phyloP scores from a whole-genome alignment of 2,329 filamentous ascomycete species.

The Tricladium varicosporioides region DNA sequence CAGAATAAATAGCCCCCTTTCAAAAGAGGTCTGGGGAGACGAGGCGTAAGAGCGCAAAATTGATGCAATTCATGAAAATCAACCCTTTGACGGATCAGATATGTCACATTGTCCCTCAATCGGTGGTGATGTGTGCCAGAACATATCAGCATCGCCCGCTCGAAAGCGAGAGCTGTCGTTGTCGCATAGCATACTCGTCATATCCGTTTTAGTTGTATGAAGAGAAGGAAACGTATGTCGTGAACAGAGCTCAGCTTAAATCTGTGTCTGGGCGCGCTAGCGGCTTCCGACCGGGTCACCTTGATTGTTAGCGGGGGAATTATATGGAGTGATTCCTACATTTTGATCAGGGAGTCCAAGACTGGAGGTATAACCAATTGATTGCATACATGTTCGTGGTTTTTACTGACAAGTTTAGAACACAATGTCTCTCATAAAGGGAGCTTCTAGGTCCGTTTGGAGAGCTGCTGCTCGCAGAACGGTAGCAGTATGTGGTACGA shows the following conservation, averaged over 20 bases:
- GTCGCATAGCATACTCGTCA: conserved; percentile 68
- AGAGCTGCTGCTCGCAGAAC: conserved; percentile 24
- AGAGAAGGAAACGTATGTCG: conserved; percentile 29
- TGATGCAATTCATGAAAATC: conserved; percentile 23
- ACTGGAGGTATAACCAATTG: neutral
- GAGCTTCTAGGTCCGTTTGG: conserved; percentile 26
- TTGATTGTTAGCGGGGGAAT: conserved; percentile 2
- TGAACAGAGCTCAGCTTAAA: neutral
- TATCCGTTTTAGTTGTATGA: conserved; percentile 75
- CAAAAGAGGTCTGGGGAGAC: neutral
- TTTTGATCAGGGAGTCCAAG: neutral
- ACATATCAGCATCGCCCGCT: conserved; percentile 64
- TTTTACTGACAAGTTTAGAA: conserved; percentile 1
- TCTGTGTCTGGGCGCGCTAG: neutral
- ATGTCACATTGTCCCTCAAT: conserved; percentile 61
- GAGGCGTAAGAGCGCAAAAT: neutral
- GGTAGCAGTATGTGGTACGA: conserved; percentile 23
- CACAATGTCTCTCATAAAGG: conserved; percentile 33
- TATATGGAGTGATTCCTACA: conserved; percentile 1
- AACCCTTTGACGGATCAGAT: conserved; percentile 53
- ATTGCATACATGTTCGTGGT: conserved; percentile 4
- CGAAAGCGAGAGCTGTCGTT: conserved; percentile 52
- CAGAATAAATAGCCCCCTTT: neutral
- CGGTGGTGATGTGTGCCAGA: conserved; percentile 62
- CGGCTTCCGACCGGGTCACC: neutral